Conservation (phyloP, 1,139 yeast genomes). For the Yamadazyma atlantica region DNA sequence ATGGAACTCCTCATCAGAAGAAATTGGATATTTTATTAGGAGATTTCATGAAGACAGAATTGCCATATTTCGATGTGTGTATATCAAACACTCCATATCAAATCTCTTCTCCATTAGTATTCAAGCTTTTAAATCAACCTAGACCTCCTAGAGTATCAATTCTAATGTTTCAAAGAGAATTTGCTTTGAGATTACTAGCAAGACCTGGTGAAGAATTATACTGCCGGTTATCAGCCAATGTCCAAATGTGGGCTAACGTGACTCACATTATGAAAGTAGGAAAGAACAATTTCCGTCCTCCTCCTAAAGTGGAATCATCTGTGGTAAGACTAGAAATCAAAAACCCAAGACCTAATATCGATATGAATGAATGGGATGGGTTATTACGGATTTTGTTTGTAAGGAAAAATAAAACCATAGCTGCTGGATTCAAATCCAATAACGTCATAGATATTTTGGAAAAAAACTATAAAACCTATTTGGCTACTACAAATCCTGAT, state of each 20-base stretch:
- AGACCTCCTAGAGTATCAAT: conserved; percentile 94
- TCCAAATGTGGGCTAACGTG: conserved; percentile 99
- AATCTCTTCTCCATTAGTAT: conserved; percentile 93
- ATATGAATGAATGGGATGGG: conserved; percentile 97
- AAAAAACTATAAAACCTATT: conserved; percentile 79
- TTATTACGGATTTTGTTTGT: conserved; percentile 85
- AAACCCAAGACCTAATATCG: conserved; percentile 87
- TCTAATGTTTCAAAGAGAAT: conserved; percentile 97
- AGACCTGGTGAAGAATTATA: conserved; percentile 93
- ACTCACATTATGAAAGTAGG: conserved; percentile 99
- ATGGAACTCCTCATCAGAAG: conserved; percentile 90
- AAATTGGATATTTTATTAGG: conserved; percentile 89
- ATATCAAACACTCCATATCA: conserved; percentile 98
- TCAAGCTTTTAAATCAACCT: conserved; percentile 86
- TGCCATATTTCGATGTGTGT: conserved; percentile 94
- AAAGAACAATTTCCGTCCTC: conserved; percentile 93
- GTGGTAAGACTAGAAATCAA: conserved; percentile 93
- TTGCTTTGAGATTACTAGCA: conserved; percentile 88
- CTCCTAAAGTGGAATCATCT: conserved; percentile 97
- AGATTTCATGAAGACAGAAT: conserved; percentile 92
- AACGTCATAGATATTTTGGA: conserved; percentile 85
- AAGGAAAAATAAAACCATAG: conserved; percentile 87
- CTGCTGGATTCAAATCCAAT: conserved; percentile 87
- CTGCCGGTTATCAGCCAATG: conserved; percentile 92
- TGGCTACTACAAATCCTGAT: conserved; percentile 57